These are phyloP conservation scores for Albifimbria verrucaria DNA, from an alignment of 2,329 filamentous ascomycete genomes.

Conservation along the genomic window DNA sequence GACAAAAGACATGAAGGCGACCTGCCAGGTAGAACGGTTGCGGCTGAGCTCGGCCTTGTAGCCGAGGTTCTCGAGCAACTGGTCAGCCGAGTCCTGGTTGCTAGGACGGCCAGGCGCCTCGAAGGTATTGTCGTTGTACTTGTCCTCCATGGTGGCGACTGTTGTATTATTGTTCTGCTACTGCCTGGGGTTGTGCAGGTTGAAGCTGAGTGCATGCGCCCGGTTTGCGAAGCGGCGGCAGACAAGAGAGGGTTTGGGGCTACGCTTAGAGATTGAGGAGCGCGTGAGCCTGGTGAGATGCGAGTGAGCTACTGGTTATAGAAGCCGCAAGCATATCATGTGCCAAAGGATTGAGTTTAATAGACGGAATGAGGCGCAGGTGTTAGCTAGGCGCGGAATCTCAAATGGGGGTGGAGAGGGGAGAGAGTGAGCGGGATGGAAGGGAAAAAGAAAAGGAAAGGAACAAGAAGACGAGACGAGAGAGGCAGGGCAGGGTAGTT, in stretches of 20 bases:
- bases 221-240: not conserved
- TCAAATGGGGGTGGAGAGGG: not conserved
- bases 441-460: not conserved
- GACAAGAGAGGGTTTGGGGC: not conserved
- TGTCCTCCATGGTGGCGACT: slow-evolving; percentile 19
- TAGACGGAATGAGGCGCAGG: not conserved
- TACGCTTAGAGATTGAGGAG: not conserved
- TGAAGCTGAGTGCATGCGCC: not conserved
- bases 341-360: not conserved
- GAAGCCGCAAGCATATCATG: not conserved
- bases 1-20: slow-evolving; percentile 75
- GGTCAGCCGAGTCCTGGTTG: slow-evolving; percentile 49
- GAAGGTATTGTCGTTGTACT: slow-evolving; percentile 21
- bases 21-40: slow-evolving; percentile 64
- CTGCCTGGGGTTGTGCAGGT: not conserved
- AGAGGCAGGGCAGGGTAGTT: not conserved
- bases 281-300: not conserved
- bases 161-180: not conserved
- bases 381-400: not conserved
- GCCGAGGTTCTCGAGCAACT: slow-evolving; percentile 60
- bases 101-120: slow-evolving; percentile 14
- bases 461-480: not conserved
- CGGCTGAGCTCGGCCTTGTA: slow-evolving; percentile 64
- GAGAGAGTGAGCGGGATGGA: not conserved
- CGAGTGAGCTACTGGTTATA: not conserved